Conservation (phyloP, 164 flowering plant species). For the Nymphaea thermarum region DNA sequence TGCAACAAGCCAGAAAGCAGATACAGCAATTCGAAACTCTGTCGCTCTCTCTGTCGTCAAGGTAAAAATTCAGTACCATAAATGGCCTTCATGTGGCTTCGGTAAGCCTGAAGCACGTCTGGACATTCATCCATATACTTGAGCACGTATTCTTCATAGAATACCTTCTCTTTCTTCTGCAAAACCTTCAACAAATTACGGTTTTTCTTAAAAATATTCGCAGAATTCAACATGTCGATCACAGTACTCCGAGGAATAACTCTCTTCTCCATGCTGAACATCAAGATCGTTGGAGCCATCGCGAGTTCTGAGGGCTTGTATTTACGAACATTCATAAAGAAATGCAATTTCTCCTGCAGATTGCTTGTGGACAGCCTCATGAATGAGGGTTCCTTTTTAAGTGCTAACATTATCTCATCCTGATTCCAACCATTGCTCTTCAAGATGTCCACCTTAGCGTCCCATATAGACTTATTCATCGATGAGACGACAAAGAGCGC, state of each 20-base stretch:
- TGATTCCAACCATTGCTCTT: conserved; percentile 9
- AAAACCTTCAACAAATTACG: neutral
- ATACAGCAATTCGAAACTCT: no score
- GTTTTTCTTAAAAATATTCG: neutral
- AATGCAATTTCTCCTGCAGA: conserved; percentile 6
- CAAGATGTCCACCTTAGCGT: conserved; percentile 3
- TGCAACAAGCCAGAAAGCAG: no score
- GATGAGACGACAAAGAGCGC: conserved; percentile 5
- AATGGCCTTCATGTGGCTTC: no score
- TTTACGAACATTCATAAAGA: conserved; percentile 2
- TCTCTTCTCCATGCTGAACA: conserved; percentile 2
- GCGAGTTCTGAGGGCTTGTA: neutral
- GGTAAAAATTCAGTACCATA: no score
- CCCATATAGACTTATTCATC: conserved; percentile 6
- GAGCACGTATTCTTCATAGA: conserved; percentile 2
- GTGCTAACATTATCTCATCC: conserved; percentile 3
- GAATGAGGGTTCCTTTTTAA: neutral
- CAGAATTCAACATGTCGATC: conserved; percentile 2
- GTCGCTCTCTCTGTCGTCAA: no score
- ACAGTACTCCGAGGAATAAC: conserved; percentile 6
- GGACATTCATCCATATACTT: conserved; percentile 3
- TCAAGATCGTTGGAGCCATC: conserved; percentile 1
- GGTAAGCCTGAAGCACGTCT: conserved; percentile 2
- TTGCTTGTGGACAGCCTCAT: conserved; percentile 4
- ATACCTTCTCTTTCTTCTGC: neutral